Evolutionary conservation across 1,284 basidiomycete genomes (phyloP).

Genomic region (Microbotryum scabiosae): DNA sequence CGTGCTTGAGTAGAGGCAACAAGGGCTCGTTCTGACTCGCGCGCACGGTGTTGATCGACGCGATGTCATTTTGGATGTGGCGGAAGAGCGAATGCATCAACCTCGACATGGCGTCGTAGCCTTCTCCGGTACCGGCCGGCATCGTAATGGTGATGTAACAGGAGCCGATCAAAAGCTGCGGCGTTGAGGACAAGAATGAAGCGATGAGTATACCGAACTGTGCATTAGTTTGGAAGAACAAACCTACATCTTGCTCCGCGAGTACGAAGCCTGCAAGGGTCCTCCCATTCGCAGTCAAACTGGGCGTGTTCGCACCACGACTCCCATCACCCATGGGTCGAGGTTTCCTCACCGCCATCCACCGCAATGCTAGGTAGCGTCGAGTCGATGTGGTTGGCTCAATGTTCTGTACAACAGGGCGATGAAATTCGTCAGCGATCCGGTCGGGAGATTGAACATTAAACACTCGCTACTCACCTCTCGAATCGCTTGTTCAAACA

Average conservation of each 20-base stretch:
- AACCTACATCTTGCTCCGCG: constrained; percentile 22
- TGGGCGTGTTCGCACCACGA: background rate
- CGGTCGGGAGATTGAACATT: too few relatives aligned
- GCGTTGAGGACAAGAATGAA: background rate
- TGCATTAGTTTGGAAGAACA: too few relatives aligned
- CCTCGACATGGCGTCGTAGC: constrained; percentile 19
- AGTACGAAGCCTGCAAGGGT: constrained; percentile 15
- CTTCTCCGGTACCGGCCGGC: constrained; percentile 23
- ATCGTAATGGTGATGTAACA: constrained; percentile 13
- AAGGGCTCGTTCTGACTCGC: background rate
- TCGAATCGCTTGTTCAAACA: constrained; percentile 13
- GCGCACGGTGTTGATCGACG: constrained; percentile 3
- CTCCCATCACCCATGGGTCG: background rate
- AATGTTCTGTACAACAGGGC: constrained; percentile 1
- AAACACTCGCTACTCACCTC: too few relatives aligned
- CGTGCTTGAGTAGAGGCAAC: constrained; percentile 7
- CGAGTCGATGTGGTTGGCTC: background rate
- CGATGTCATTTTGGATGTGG: constrained; percentile 10
- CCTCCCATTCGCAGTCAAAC: constrained; percentile 10
- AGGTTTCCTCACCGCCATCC: constrained; percentile 2
- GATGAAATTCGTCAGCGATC: too few relatives aligned
- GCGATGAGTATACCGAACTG: background rate
- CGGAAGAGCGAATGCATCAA: constrained; percentile 19
- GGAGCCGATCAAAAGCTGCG: constrained; percentile 10
- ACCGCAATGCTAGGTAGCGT: background rate